Conservation (phyloP, 1,284 basidiomycete genomes). For the Moesziomyces aphidis region DNA sequence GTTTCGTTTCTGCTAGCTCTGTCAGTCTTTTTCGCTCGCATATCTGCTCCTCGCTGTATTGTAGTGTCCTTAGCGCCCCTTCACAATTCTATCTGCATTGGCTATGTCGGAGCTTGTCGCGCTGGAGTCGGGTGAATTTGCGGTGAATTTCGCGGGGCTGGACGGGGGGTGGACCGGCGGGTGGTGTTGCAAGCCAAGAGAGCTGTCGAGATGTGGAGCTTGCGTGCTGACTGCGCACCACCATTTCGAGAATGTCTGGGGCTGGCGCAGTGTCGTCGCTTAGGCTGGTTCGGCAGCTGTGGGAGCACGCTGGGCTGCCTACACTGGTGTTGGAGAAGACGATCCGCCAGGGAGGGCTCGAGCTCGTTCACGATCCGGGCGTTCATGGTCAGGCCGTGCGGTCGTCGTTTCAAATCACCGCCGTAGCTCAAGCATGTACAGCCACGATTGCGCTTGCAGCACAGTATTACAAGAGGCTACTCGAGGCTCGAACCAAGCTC, state of each 20-base stretch:
- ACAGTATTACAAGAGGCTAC: not conserved
- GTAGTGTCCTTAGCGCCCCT: not conserved
- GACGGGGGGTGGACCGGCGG: not conserved
- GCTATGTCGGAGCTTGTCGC: too few relatives aligned
- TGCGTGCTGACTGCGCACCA: not conserved
- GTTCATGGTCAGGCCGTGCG: constrained; percentile 9
- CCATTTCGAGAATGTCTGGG: not conserved
- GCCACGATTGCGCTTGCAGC: constrained; percentile 9
- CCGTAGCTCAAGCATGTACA: constrained; percentile 27
- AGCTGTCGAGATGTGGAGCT: not conserved
- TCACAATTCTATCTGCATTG: not conserved
- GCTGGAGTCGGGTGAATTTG: not conserved
- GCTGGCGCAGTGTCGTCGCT: not conserved
- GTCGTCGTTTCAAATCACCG: constrained; percentile 26
- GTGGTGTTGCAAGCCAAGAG: not conserved
- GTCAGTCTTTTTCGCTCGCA: not conserved
- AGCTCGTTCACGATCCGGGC: constrained; percentile 5
- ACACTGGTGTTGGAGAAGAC: constrained; percentile 10
- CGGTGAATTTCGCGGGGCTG: not conserved
- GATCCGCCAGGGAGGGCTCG: constrained; percentile 2
- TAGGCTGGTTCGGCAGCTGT: constrained; percentile 15
- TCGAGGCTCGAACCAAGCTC: not conserved
- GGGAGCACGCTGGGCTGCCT: constrained; percentile 16
- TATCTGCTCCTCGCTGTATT: not conserved
- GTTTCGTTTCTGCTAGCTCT: not conserved